Evolutionary conservation across 2,329 filamentous ascomycete species (phyloP), one percentile per base, ranked within the genome.

Genomic region (Lecanosticta acicola): DNA sequence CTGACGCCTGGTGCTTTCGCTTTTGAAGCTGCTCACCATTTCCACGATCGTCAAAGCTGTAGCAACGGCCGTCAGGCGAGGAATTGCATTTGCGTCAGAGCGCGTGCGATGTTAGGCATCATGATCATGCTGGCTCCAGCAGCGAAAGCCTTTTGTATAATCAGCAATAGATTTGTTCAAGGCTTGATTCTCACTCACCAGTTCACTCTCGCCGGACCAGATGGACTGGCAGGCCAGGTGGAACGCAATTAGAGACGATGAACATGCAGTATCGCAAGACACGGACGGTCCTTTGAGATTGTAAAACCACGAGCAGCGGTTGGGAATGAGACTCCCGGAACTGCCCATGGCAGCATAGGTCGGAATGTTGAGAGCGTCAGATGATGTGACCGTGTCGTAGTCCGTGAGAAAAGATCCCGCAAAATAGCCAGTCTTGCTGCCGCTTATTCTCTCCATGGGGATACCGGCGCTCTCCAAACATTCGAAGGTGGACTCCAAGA

Each of bases 401-500:
- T 56, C 55, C 26, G 32, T 49, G 19, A 40, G 44, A 50, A 59
- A 58, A 17, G 32, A 38, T 9, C 53, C 53, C 16, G 49, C 43
- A 24, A 41, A 51, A 5, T 42, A 45, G 5, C 44, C 39, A 3
- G 49, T 51, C 11, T 48, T 37, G 16, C 41, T 43, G 4, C 45
- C 41, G 17, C 33, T 34, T 9, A 48, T 21, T 9, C 36, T 41
- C 19, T 36, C 32, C 20, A 49, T 39, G 5, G 43, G 26, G 3
- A 43, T 34, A 16, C 43, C 36, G 18, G 50, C 46, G 43, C 49
- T 21, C 52, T 62, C 35, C 54, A 49, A 37, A n/a, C 66, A 65
- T 38, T 75, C 66, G 50, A 72, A 75, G 0, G 69, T 66, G 1
- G 41, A 26, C 37, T 57, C 52, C 1, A 59, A 40, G 2, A 54